Conservation (phyloP, 2,329 filamentous ascomycete species). For the Sarocladiaceae sp. region DNA sequence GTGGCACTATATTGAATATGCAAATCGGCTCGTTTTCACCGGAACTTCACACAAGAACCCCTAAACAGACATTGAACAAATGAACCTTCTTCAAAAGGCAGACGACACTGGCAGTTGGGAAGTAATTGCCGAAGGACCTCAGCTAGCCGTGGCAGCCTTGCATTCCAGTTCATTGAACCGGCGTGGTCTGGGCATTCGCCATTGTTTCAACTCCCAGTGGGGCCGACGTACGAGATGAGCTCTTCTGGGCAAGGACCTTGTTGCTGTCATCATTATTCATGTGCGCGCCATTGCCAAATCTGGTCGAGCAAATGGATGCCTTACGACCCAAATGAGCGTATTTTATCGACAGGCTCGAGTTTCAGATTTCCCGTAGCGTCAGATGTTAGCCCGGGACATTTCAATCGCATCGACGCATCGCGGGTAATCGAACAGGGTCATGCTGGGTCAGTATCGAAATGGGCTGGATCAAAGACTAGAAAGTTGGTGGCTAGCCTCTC, state of each 20-base stretch:
- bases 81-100: too few species aligned
- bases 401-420: too few species aligned
- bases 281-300: neutral
- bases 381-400: too few species aligned
- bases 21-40: neutral
- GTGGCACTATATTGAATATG: neutral
- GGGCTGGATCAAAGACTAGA: neutral
- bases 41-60: too few species aligned
- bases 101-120: neutral
- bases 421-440: too few species aligned
- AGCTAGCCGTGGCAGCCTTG: too few species aligned
- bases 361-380: conserved; percentile 3
- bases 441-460: too few species aligned
- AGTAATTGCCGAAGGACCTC: neutral
- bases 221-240: neutral
- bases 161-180: neutral
- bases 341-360: too few species aligned
- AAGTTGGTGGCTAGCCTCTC: conserved; percentile 3
- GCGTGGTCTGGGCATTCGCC: neutral
- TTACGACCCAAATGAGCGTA: too few species aligned
- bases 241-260: neutral
- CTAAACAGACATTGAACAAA: too few species aligned
- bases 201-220: neutral
- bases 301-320: neutral
- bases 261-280: neutral